Base-by-base conservation (phyloP, 2,329 filamentous ascomycete species). In the Aureobasidium lini region DNA sequence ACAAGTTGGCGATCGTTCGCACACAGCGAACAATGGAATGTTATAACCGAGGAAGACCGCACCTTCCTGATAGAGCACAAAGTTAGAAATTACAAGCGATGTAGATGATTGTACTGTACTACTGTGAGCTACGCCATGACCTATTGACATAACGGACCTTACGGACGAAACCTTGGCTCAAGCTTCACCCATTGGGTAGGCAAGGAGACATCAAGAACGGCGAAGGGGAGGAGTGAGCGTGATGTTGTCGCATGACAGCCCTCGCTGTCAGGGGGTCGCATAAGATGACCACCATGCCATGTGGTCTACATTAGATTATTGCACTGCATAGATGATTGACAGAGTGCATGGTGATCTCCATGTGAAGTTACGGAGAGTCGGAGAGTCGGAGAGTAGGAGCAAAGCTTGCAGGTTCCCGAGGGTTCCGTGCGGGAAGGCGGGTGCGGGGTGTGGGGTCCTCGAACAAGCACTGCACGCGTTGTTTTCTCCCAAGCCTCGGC, bases 261-360 rank as follows among this genome's bases (percentile, higher is more conserved):
- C 42, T 5, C 11, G 31, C 15, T 53, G 13, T 53, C 37, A 53
- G 37, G 37, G 37, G 36, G 13, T 18, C 36, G 15, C 15, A 39
- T 32, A 39, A 5, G 18, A n/a, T 53, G 37, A 42, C 49, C 49
- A n/a, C 49, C 36, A 42, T 42, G 29, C 37, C 37, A 53, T 53
- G 49, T 53, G 49, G 37, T 53, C 49, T 53, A 53, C 6, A 53
- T 53, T 53, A 9, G 32, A 31, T 42, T 28, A 37, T n/a, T 42
- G n/a, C 48, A 53, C 37, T 42, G 49, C 49, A 53, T 53, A 10
- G 13, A 53, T 16, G 49, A 53, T 53, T 53, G 49, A 37, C 49
- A 42, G 42, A 18, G 37, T 53, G 49, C 49, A 18, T 53, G 49
- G n/a, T 42, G 36, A 53, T 53, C 34, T 28, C 34, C 49, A 8